A percentile compares a stretch with the other conserved stretches of the same genome.
These are phyloP conservation scores for Trametes cingulata DNA, from an alignment of 768 basidiomycete genomes.

Conservation along the genomic window DNA sequence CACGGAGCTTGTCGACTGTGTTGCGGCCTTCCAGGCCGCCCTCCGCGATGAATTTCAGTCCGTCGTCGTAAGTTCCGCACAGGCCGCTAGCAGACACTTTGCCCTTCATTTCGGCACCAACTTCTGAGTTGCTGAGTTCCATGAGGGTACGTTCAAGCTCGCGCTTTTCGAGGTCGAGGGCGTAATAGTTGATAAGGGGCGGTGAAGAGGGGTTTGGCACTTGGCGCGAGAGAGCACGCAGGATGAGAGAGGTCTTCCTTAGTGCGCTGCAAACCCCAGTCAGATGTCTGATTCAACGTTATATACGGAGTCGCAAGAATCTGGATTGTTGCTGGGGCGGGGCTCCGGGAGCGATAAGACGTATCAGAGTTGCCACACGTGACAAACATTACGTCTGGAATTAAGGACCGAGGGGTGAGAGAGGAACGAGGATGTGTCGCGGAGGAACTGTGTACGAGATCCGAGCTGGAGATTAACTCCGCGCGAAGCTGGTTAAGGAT, in stretches of 20 bases:
- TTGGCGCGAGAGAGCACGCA: slow-evolving; percentile 65
- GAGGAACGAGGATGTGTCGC: neutral
- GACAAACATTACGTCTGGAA: slow-evolving; percentile 3
- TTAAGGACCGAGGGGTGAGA: neutral
- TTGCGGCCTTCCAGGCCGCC: slow-evolving; percentile 51
- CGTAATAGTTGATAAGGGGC: slow-evolving; percentile 78
- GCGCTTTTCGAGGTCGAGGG: slow-evolving; percentile 87
- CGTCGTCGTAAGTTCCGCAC: slow-evolving; percentile 90
- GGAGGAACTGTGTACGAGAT: slow-evolving; percentile 11
- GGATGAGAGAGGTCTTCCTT: slow-evolving; percentile 85
- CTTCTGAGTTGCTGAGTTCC: slow-evolving; percentile 60
- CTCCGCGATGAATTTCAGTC: slow-evolving; percentile 73
- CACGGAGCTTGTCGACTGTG: slow-evolving; percentile 14
- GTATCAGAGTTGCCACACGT: neutral
- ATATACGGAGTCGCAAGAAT: neutral
- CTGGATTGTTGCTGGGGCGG: neutral
- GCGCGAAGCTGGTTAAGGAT: neutral
- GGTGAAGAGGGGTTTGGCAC: slow-evolving; percentile 38
- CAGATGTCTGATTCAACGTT: neutral
- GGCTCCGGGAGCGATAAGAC: slow-evolving; percentile 5
- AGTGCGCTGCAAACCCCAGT: slow-evolving; percentile 55
- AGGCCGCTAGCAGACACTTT: slow-evolving; percentile 83
- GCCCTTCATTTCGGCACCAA: slow-evolving; percentile 61
- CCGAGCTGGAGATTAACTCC: slow-evolving; percentile 5
- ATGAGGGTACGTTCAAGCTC: slow-evolving; percentile 82